Evolutionary conservation across 345 rosid genomes (phyloP), one percentile per base, ranked within the genome.

Genomic region (Citrus mangshanensis): DNA sequence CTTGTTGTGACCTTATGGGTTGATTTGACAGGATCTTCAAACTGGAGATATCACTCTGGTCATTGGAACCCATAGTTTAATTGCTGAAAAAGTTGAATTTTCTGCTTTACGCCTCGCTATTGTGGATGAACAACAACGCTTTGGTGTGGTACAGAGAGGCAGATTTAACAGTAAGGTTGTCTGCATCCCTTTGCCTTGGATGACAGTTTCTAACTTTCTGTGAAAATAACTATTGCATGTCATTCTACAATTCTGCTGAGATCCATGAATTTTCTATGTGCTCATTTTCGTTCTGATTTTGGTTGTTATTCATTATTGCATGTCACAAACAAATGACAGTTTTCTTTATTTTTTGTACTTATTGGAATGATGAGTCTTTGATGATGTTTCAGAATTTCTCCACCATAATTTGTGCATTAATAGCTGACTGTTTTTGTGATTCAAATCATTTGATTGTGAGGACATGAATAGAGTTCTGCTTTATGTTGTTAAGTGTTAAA

Each of bases 81-180:
- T 96, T 75, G 93, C 97, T 42, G 97, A 96, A 81, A 89, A 82
- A 58, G 83, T 93, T 80, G 99, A 94, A 83, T 96, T 89, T 87
- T 84, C 91, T 70, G 87, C 93, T 74, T 82, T 94, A 83, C 94
- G 99, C n/a, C 92, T 96, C 74, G 89, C 99, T 63, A 92, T 96
- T 77, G 98, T 96, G 72, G 99, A 96, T 81, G 98, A 94, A 88
- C 97, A 94, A 75, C 99, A 96, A 84, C 94, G 98, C 64, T 95
- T 95, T 92, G 99, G 99, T 67, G 98, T 95, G 76, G 91, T 96
- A 84, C 99, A 96, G 82, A 93, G 99, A 84, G 99, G 98, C 81
- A 92, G 89, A 70, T 94, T 96, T 82, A 96, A 91, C 87, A 91
- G 93, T 87, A 96, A 93, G 99, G 99, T 96, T 70, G 89, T 82